These are phyloP conservation scores for Spinacia oleracea DNA, from an alignment of 179 eudicot genomes.

Conservation along the genomic window DNA sequence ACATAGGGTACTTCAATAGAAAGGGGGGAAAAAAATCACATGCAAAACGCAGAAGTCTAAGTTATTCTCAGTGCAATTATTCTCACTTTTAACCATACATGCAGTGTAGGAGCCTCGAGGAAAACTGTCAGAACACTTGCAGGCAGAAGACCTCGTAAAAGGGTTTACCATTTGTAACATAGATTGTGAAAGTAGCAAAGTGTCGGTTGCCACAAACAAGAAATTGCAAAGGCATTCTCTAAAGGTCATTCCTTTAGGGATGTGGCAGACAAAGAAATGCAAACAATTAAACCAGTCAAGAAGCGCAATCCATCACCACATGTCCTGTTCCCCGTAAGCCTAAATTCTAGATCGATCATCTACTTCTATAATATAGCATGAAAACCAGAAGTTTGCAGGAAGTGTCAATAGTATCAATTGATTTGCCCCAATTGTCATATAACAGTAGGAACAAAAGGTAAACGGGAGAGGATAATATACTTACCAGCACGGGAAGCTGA, in stretches of 20 bases:
- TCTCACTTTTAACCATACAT: not conserved
- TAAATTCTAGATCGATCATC: not conserved
- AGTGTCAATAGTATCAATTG: not conserved
- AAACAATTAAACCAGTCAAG: not conserved
- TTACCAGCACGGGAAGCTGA: slow-evolving; percentile 88
- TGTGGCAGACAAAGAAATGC: not conserved
- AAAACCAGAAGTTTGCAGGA: not conserved
- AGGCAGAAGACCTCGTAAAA: not conserved
- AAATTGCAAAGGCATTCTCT: not conserved
- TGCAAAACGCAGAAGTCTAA: not conserved
- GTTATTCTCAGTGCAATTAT: no score
- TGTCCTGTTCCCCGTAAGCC: not conserved
- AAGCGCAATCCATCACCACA: not conserved
- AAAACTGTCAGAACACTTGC: not conserved
- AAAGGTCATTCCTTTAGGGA: not conserved
- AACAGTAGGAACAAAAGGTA: not conserved
- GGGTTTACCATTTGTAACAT: not conserved
- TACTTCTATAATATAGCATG: not conserved
- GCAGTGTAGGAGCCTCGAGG: not conserved
- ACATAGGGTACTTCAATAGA: no score
- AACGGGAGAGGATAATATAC: not conserved
- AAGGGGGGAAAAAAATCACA: no score
- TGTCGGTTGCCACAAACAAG: not conserved
- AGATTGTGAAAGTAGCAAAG: not conserved
- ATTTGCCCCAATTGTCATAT: not conserved